Conservation (phyloP, 1,139 yeast genomes). For the Taphrina confusa region DNA sequence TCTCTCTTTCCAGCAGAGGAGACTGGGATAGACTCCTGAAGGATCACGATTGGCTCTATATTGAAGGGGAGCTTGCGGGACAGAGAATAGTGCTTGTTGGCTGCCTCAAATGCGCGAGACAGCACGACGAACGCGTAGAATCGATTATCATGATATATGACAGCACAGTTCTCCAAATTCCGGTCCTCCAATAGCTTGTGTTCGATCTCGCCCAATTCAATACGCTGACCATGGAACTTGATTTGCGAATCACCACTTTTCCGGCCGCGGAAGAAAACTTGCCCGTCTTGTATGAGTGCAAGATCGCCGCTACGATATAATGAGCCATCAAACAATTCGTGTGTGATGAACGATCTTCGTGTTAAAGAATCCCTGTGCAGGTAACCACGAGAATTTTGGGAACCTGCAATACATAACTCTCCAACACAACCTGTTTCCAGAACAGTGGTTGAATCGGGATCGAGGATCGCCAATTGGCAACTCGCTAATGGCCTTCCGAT, state of each 20-base stretch:
- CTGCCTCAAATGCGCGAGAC: neutral
- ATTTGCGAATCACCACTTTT: slow-evolving; percentile 43
- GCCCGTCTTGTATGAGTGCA: slow-evolving; percentile 39
- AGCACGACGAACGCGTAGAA: slow-evolving; percentile 38
- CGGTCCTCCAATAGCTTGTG: slow-evolving; percentile 32
- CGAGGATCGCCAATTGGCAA: slow-evolving; percentile 37
- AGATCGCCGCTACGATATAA: slow-evolving; percentile 44
- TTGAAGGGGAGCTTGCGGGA: slow-evolving; percentile 8
- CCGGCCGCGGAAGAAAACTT: slow-evolving; percentile 37
- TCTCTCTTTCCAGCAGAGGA: slow-evolving; percentile 25
- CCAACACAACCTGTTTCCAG: slow-evolving; percentile 42
- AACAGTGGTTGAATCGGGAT: slow-evolving; percentile 23
- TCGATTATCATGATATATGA: slow-evolving; percentile 24
- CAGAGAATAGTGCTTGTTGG: too few relatives aligned
- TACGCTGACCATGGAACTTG: slow-evolving; percentile 44
- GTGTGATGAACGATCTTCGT: slow-evolving; percentile 38
- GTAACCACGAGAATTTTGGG: slow-evolving; percentile 44
- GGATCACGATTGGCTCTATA: slow-evolving; percentile 2
- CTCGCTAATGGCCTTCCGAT: slow-evolving; percentile 41
- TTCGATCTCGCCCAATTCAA: slow-evolving; percentile 45
- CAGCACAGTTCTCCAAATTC: slow-evolving; percentile 36
- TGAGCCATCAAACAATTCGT: neutral
- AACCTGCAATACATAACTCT: slow-evolving; percentile 43
- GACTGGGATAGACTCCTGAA: slow-evolving; percentile 1
- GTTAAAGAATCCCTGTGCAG: slow-evolving; percentile 41